phyloP scores from a whole-genome alignment of 441 rosid genomes.

The Arabidopsis lyrata region DNA sequence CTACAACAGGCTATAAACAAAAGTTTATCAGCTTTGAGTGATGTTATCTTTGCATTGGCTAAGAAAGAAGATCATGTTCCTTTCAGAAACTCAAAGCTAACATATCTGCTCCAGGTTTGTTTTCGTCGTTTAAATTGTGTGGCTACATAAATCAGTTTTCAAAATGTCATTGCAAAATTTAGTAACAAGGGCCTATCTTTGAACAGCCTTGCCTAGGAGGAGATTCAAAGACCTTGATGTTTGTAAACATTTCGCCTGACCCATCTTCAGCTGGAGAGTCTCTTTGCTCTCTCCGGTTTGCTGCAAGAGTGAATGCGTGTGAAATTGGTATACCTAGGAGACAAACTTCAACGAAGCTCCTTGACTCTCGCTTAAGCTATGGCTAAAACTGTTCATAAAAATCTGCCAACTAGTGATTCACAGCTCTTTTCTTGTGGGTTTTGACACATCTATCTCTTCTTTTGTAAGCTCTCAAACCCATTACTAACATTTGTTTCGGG shows the following conservation, averaged over 20 bases:
- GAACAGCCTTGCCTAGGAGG: slow-evolving; percentile 92
- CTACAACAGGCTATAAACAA: slow-evolving; percentile 83
- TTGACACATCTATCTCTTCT: slow-evolving; percentile 23
- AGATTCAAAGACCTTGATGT: slow-evolving; percentile 89
- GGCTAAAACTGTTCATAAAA: slow-evolving; percentile 17
- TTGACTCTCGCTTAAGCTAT: slow-evolving; percentile 58
- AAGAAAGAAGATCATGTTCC: slow-evolving; percentile 95
- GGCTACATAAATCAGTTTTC: background rate
- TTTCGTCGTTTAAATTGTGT: background rate
- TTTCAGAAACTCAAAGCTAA: slow-evolving; percentile 83
- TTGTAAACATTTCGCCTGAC: slow-evolving; percentile 87
- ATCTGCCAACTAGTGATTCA: background rate
- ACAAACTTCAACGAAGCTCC: slow-evolving; percentile 53
- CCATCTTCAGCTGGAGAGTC: slow-evolving; percentile 81
- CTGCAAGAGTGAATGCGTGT: slow-evolving; percentile 88
- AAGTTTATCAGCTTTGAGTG: slow-evolving; percentile 80
- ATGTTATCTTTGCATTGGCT: slow-evolving; percentile 87
- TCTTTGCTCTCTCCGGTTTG: slow-evolving; percentile 88
- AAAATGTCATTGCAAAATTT: background rate
- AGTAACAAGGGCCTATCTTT: slow-evolving; percentile 19
- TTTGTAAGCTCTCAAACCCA: slow-evolving; percentile 17
- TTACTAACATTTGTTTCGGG: slow-evolving; percentile 25
- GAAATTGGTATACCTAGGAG: slow-evolving; percentile 84
- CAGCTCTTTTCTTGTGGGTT: slow-evolving; percentile 2
- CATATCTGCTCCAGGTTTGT: slow-evolving; percentile 87